Evolutionary conservation across 1,139 yeast species (phyloP), one percentile per base, ranked within the genome.

Genomic region (Scheffersomyces segobiensis): DNA sequence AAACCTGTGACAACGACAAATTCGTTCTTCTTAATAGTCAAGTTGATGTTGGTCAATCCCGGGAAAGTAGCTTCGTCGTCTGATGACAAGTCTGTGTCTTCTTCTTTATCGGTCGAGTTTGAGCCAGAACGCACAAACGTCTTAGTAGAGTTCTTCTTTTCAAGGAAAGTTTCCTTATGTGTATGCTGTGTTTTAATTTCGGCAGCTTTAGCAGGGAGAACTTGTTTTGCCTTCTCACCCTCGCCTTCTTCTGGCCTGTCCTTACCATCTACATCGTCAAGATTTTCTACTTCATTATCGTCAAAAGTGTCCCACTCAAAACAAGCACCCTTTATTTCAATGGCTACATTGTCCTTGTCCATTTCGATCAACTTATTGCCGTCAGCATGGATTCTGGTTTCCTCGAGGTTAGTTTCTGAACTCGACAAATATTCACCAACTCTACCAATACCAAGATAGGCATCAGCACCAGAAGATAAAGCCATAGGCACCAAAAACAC

Each of bases 401-500:
- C 67, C 10, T 63, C 65, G 1, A 62, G 59, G 17, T 67, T 71
- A 19, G 66, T 59, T 62, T 77, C 79, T 24, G 66, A 66, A n/a
- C 72, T 62, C 3, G 75, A 67, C 56, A 91, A 76, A 62, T 83
- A 78, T 21, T 76, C 81, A 61, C 87, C 86, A 46, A 89, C 80
- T 69, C 96, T 83, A 7, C 74, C 74, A 32, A 88, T 68, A 17
- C 91, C 91, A 55, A 89, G 78, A 62, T 81, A 77, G n/a, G 91
- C 92, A 71, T 91, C 96, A 2, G 87, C 82, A 59, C 86, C 88
- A 56, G 85, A 75, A 39, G 91, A 87, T 56, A 88, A 74, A 61
- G 90, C 87, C 75, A 91, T 77, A 24, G 97, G 97, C 55, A 91
- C 76, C 66, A 91, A 76, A 67, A 91, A 79, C 24, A 83, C 78